Evolutionary conservation across 2,329 filamentous ascomycete genomes (phyloP).

Genomic region (Aspergillus sclerotialis): DNA sequence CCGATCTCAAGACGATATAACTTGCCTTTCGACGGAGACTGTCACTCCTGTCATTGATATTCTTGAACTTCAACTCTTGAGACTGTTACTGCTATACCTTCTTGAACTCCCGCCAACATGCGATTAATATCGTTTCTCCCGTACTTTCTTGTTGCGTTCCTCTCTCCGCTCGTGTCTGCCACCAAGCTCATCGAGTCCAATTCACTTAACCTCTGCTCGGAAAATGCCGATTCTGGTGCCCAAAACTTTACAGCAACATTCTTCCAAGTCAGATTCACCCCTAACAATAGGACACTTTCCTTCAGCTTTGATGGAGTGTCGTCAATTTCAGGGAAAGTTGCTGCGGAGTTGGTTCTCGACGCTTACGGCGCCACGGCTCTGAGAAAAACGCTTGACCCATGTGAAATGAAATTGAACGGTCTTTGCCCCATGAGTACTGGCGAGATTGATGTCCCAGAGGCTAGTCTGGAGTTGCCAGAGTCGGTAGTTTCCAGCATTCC

Average conservation of each 20-base stretch:
- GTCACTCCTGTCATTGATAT: too few relatives aligned
- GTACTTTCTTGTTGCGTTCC: constrained; percentile 33
- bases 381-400: constrained; percentile 65
- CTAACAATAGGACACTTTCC: constrained; percentile 60
- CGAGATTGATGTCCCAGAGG: constrained; percentile 63
- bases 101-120: constrained; percentile 19
- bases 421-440: constrained; percentile 89
- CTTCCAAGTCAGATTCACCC: constrained; percentile 66
- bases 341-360: constrained; percentile 46
- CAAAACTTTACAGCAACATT: constrained; percentile 79
- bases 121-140: constrained; percentile 26
- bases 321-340: constrained; percentile 51
- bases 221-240: too few relatives aligned
- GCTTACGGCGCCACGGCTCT: constrained; percentile 77
- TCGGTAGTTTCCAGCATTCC: constrained; percentile 62
- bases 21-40: too few relatives aligned
- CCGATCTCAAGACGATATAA: too few relatives aligned
- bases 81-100: constrained; percentile 1
- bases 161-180: constrained; percentile 49
- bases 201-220: constrained; percentile 77
- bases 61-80: too few relatives aligned
- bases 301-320: constrained; percentile 75
- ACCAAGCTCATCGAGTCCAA: constrained; percentile 68
- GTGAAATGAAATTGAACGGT: constrained; percentile 60
- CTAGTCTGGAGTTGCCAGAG: constrained; percentile 56